Evolutionary conservation across 2,329 filamentous ascomycete species (phyloP), one percentile per base, ranked within the genome.

Genomic region (Stagonosporopsis vannaccii): DNA sequence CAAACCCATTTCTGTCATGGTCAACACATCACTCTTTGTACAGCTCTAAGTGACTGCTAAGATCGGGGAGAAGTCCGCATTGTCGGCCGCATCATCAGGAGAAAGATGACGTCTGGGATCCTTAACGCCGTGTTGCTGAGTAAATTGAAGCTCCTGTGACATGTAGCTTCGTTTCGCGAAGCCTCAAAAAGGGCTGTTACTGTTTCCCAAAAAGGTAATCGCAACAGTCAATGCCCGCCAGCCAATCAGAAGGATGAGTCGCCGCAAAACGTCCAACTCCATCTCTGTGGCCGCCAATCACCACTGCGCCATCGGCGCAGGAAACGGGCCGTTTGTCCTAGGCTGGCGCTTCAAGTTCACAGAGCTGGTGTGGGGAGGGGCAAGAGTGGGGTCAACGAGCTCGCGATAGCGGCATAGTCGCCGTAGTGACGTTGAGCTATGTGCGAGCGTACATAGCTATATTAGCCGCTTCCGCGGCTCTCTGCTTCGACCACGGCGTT

Each of bases 391-490:
- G 53, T 51, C 45, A 22, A 50, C 13, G 15, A 41, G 40, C 26
- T 47, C 25, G 49, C 42, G 13, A 42, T 47, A 33, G 36, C 47
- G 53, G 53, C 41, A 37, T 7, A 32, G 46, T 20, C 22, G 46
- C 47, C 41, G 47, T 56, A 8, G 53, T 56, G 53, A 56, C 53
- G 53, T 56, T 47, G 41, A 51, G 47, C 15, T 47, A n/a, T 47
- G 53, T 32, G 48, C 22, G 46, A 48, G 22, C 30, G 4, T 22
- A 40, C 30, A 40, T 47, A 51, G 42, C 53, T 56, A 56, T 56
- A 56, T 56, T 51, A 51, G n/a, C 43, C 53, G 43, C 23, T 23
- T 23, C 23, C 43, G 30, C 41, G 17, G 39, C 35, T 12, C 45
- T 26, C 13, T 22, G 8, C 13, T 26, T 42, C 15, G 7, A 28